phyloP scores from a whole-genome alignment of 2,329 filamentous ascomycete genomes.

The Rhynchosporium secalis region DNA sequence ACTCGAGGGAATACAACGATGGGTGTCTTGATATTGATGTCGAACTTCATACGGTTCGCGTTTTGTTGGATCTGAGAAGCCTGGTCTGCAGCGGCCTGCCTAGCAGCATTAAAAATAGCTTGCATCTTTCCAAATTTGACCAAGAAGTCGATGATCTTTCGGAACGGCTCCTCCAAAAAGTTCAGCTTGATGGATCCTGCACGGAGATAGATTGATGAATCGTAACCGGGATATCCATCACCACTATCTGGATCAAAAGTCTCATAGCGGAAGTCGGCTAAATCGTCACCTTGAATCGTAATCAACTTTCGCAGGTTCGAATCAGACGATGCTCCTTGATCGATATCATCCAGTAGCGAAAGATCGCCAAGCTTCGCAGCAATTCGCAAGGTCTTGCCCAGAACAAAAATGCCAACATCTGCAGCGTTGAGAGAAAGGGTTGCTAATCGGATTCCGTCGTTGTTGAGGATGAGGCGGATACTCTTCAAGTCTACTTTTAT shows the following conservation, averaged over 20 bases:
- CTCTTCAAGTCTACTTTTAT: conserved; percentile 93
- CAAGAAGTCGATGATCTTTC: conserved; percentile 95
- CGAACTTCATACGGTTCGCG: conserved; percentile 88
- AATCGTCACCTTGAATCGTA: conserved; percentile 90
- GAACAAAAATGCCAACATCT: conserved; percentile 85
- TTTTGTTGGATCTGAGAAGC: conserved; percentile 91
- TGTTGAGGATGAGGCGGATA: conserved; percentile 93
- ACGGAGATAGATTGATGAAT: conserved; percentile 85
- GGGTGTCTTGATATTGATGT: conserved; percentile 89
- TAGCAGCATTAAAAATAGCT: conserved; percentile 94
- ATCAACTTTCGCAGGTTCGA: conserved; percentile 84
- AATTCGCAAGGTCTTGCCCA: conserved; percentile 83
- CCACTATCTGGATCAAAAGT: conserved; percentile 76
- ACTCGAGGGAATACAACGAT: conserved; percentile 92
- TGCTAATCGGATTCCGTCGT: conserved; percentile 91
- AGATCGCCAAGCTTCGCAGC: conserved; percentile 85
- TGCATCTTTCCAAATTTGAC: conserved; percentile 99
- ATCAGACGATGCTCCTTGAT: conserved; percentile 78
- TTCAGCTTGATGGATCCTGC: conserved; percentile 96
- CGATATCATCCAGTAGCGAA: conserved; percentile 88
- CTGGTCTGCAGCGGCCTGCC: conserved; percentile 90
- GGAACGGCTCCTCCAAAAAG: conserved; percentile 94
- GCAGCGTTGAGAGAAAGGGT: conserved; percentile 91
- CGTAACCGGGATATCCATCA: conserved; percentile 86
- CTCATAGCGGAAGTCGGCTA: conserved; percentile 96